Conservation (phyloP, 768 basidiomycete genomes). For the Mycena vulgaris region DNA sequence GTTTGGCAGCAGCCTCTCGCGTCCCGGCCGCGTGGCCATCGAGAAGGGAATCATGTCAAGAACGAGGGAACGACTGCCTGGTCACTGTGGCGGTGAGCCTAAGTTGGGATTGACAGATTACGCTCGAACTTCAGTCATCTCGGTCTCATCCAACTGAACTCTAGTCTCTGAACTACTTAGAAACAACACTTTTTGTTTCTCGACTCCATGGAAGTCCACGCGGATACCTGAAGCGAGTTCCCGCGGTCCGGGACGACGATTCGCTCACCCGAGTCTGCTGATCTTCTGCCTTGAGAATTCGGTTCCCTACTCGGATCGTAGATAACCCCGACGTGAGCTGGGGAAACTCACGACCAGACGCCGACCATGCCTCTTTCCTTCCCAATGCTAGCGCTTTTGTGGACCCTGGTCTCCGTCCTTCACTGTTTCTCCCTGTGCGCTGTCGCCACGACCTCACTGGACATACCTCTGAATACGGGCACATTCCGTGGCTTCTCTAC, state of each 20-base stretch:
- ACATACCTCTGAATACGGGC: constrained; percentile 59
- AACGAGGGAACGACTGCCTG: too few species aligned
- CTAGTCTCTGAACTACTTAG: too few species aligned
- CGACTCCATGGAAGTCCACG: too few species aligned
- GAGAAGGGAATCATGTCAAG: too few species aligned
- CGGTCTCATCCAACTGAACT: too few species aligned
- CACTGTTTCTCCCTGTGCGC: constrained; percentile 24
- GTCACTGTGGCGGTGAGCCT: too few species aligned
- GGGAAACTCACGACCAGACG: constrained; percentile 1
- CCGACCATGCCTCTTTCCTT: constrained; percentile 9
- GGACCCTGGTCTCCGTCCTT: not conserved
- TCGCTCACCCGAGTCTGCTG: not conserved
- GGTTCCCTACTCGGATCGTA: not conserved
- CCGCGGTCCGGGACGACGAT: not conserved
- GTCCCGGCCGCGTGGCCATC: too few species aligned
- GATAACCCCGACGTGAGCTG: not conserved
- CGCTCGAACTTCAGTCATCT: too few species aligned
- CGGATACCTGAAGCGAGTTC: too few species aligned
- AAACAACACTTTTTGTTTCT: too few species aligned
- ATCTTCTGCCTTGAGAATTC: not conserved
- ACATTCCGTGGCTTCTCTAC: constrained; percentile 62
- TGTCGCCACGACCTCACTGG: constrained; percentile 40
- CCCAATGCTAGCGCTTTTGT: constrained; percentile 3
- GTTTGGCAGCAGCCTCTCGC: too few species aligned
- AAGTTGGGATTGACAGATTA: too few species aligned